Conservation (phyloP, 768 basidiomycete species). For the Kwoniella europaea region DNA sequence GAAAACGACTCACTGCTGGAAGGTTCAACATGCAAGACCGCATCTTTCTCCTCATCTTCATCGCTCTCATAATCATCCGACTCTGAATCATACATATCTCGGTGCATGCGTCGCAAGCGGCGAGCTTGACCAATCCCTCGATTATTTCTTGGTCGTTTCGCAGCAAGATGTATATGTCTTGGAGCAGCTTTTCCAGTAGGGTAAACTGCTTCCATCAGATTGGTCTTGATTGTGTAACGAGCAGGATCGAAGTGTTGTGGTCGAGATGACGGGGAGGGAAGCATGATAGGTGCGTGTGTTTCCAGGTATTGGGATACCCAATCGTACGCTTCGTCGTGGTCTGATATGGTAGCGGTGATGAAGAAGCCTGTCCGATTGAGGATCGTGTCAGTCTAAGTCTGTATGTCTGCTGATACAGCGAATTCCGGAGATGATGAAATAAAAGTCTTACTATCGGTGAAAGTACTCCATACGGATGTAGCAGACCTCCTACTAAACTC, state of each 20-base stretch:
- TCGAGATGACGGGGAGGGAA: not conserved
- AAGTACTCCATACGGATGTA: not conserved
- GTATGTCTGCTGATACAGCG: too few species aligned
- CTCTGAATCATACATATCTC: not conserved
- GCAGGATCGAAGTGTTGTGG: not conserved
- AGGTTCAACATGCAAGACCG: conserved; percentile 3
- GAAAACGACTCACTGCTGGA: conserved; percentile 1
- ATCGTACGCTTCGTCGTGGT: conserved; percentile 22
- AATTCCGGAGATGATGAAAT: not conserved
- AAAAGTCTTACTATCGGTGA: conserved; percentile 8
- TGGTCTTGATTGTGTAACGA: conserved; percentile 5
- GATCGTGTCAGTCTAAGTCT: too few species aligned
- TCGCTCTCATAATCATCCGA: not conserved
- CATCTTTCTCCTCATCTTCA: conserved; percentile 9
- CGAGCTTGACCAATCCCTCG: not conserved
- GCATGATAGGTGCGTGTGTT: not conserved
- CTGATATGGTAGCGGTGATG: conserved; percentile 9
- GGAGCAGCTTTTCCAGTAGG: conserved; percentile 12
- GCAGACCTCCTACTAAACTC: conserved; percentile 6
- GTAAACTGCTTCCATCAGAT: conserved; percentile 8
- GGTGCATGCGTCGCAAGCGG: not conserved
- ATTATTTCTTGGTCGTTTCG: not conserved
- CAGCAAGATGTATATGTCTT: not conserved
- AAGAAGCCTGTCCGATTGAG: conserved; percentile 2
- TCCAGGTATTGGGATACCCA: conserved; percentile 18